phyloP scores from a whole-genome alignment of 148 eudicot species.

The Fagopyrum tataricum region DNA sequence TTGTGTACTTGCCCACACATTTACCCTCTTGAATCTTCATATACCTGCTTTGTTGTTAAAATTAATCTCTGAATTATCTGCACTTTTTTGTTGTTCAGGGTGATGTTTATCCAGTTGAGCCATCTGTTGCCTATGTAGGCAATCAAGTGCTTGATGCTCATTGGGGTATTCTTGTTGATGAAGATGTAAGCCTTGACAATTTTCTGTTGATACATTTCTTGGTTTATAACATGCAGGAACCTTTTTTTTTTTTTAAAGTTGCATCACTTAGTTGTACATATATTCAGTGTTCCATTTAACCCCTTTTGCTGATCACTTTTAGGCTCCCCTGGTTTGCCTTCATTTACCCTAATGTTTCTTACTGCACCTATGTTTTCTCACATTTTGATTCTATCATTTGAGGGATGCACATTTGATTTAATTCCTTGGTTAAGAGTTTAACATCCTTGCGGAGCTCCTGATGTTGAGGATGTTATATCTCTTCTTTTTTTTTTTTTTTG shows the following conservation, averaged over 20 bases:
- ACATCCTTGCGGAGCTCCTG: background rate
- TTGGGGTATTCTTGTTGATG: slow-evolving; percentile 79
- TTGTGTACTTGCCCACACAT: background rate
- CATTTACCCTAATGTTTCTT: background rate
- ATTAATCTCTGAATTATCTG: background rate
- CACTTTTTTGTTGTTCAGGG: slow-evolving; percentile 26
- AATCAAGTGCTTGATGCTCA: slow-evolving; percentile 44
- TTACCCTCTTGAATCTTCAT: background rate
- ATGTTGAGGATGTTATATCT: background rate
- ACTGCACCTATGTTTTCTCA: background rate
- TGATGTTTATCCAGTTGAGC: slow-evolving; percentile 51
- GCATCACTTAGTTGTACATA: background rate
- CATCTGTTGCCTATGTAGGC: slow-evolving; percentile 27
- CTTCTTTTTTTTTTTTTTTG: background rate
- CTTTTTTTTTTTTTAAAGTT: background rate
- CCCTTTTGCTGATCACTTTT: background rate
- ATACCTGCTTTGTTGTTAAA: background rate
- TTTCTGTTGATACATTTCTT: background rate
- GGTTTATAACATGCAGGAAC: background rate
- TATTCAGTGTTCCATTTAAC: background rate
- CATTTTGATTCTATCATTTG: background rate
- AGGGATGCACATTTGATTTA: background rate
- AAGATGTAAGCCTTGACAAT: slow-evolving; percentile 58
- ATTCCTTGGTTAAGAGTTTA: background rate
- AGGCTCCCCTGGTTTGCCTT: background rate